phyloP scores from a whole-genome alignment of 2,329 filamentous ascomycete genomes.

The Bipolaris cookei region DNA sequence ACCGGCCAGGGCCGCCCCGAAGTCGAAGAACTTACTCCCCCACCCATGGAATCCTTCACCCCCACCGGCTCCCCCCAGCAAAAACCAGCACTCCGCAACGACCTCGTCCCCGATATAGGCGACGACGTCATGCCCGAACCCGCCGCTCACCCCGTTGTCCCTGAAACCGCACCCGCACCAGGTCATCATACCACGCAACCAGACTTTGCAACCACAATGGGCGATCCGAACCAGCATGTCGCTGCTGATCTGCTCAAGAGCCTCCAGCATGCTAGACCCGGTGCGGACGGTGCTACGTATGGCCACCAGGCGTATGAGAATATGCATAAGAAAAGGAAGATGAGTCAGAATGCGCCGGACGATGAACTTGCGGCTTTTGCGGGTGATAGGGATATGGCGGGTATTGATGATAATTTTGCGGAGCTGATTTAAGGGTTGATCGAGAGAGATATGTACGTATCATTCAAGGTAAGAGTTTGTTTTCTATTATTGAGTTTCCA shows the following conservation, averaged over 20 bases:
- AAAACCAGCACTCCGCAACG: constrained; percentile 11
- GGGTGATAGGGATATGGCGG: constrained; percentile 60
- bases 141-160: constrained; percentile 34
- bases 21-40: constrained; percentile 87
- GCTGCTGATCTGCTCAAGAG: constrained; percentile 42
- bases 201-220: constrained; percentile 33
- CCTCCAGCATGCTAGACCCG: constrained; percentile 36
- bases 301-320: constrained; percentile 31
- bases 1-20: constrained; percentile 71
- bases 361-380: constrained; percentile 50
- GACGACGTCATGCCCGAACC: constrained; percentile 40
- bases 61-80: constrained; percentile 57
- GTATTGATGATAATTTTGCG: constrained; percentile 67
- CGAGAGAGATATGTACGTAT: neutral
- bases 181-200: constrained; percentile 26
- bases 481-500: neutral
- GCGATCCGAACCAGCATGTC: constrained; percentile 23
- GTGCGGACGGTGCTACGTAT: constrained; percentile 32
- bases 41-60: constrained; percentile 64
- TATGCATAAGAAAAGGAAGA: constrained; percentile 48
- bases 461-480: neutral
- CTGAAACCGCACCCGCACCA: constrained; percentile 32
- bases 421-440: constrained; percentile 53
- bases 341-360: constrained; percentile 40
- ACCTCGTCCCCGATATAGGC: constrained; percentile 32